A percentile compares a stretch with the other conserved stretches of the same genome.
These are phyloP conservation scores for Lasiosphaeria hispida DNA, from an alignment of 495 filamentous ascomycete species.

Conservation along the genomic window DNA sequence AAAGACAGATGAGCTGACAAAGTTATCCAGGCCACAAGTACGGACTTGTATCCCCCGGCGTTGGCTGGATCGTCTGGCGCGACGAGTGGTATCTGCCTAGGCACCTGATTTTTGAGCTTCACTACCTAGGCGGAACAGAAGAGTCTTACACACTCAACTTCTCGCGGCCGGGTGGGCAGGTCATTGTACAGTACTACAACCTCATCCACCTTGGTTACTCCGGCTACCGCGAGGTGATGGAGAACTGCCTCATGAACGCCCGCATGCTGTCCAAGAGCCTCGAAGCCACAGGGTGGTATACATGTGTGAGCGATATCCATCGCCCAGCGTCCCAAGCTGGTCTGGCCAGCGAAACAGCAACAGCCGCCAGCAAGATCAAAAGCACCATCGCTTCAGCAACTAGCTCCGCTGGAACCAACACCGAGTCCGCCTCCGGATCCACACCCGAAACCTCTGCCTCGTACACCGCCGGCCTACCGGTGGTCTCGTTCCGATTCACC, in stretches of 20 bases:
- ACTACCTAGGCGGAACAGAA: conserved; percentile 74
- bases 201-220: conserved; percentile 69
- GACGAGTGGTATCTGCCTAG: conserved; percentile 66
- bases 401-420: neutral
- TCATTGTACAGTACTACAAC: conserved; percentile 76
- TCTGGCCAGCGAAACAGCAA: conserved; percentile 16
- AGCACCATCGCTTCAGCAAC: conserved; percentile 36
- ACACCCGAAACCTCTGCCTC: conserved; percentile 53
- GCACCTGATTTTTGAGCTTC: conserved; percentile 69
- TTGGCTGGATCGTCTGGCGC: conserved; percentile 77
- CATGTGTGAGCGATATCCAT: conserved; percentile 69
- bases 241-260: conserved; percentile 68
- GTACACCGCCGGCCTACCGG: conserved; percentile 67
- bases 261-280: conserved; percentile 64
- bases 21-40: conserved; percentile 60
- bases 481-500: conserved; percentile 66
- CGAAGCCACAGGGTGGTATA: conserved; percentile 68
- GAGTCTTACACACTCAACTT: conserved; percentile 76
- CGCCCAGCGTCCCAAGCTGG: conserved; percentile 32
- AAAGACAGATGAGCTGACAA: neutral
- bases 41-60: conserved; percentile 67
- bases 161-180: conserved; percentile 67
- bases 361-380: conserved; percentile 2
- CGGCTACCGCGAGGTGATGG: conserved; percentile 66
- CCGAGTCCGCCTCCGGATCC: conserved; percentile 33